These are phyloP conservation scores for Metrosideros polymorpha DNA, from an alignment of 441 rosid genomes.

Conservation along the genomic window DNA sequence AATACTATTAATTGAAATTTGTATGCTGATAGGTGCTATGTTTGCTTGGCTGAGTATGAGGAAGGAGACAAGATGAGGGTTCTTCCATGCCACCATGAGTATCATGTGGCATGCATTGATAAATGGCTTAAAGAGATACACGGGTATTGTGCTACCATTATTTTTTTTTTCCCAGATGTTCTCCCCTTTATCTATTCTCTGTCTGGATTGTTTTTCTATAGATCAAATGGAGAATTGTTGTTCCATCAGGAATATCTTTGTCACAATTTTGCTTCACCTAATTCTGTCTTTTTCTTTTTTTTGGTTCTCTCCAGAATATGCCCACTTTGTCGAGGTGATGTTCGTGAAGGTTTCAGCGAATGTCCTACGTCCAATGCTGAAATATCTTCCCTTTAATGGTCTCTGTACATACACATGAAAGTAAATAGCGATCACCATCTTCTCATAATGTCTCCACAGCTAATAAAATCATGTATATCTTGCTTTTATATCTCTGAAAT, in stretches of 20 bases:
- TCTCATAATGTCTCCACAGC: not conserved
- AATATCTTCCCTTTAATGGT: conserved; percentile 15
- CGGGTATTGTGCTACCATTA: conserved; percentile 22
- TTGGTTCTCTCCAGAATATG: conserved; percentile 36
- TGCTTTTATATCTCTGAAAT: not conserved
- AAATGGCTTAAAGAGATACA: conserved; percentile 87
- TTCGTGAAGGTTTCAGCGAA: conserved; percentile 23
- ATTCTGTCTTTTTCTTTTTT: not conserved
- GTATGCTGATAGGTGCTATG: conserved; percentile 38
- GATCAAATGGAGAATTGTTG: not conserved
- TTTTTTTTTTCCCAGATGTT: not conserved
- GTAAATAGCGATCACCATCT: conserved; percentile 10
- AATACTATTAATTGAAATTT: not conserved
- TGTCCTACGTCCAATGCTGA: conserved; percentile 17
- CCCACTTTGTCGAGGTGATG: conserved; percentile 68
- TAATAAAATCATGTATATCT: not conserved
- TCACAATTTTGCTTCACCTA: not conserved
- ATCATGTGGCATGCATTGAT: conserved; percentile 64
- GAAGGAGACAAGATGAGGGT: conserved; percentile 63
- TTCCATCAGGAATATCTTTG: not conserved
- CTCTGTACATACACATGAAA: conserved; percentile 5
- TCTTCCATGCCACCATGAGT: conserved; percentile 75
- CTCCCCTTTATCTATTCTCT: not conserved
- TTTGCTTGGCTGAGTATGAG: conserved; percentile 59
- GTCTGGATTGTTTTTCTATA: not conserved